Conservation (phyloP, 208 protist genomes). For the Herpetomonas tarakana region DNA sequence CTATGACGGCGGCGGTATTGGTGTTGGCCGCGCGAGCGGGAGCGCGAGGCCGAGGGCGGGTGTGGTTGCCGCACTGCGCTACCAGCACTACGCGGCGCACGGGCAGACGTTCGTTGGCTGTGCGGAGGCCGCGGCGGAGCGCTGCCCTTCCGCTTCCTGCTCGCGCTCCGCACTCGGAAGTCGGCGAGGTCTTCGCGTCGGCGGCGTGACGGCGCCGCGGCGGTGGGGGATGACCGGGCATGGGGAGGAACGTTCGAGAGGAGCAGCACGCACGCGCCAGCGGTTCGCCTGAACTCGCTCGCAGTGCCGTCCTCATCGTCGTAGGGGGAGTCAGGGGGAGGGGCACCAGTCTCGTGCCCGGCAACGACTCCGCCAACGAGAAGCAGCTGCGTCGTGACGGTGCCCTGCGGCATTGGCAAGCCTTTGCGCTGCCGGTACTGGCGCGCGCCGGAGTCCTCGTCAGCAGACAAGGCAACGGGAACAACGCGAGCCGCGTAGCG, state of each 20-base stretch:
- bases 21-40: too few species aligned
- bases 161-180: too few species aligned
- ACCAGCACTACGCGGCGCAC: too few species aligned
- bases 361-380: conserved; percentile 5
- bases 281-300: too few species aligned
- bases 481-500: conserved; percentile 18
- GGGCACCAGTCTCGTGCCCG: background rate
- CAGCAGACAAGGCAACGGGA: background rate
- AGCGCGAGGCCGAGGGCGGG: too few species aligned
- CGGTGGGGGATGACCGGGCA: background rate
- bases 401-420: background rate
- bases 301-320: background rate
- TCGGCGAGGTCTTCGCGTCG: conserved; percentile 8
- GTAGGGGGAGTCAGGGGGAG: background rate
- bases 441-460: background rate
- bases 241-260: background rate
- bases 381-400: conserved; percentile 3
- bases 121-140: too few species aligned
- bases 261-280: background rate
- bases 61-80: too few species aligned
- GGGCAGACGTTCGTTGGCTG: too few species aligned
- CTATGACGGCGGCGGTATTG: conserved; percentile 3
- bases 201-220: background rate
- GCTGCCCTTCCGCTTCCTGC: too few species aligned
- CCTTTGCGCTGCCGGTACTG: conserved; percentile 8